These are phyloP conservation scores for Juncus effusus DNA, from an alignment of 176 grass and related monocot genomes.

Conservation along the genomic window DNA sequence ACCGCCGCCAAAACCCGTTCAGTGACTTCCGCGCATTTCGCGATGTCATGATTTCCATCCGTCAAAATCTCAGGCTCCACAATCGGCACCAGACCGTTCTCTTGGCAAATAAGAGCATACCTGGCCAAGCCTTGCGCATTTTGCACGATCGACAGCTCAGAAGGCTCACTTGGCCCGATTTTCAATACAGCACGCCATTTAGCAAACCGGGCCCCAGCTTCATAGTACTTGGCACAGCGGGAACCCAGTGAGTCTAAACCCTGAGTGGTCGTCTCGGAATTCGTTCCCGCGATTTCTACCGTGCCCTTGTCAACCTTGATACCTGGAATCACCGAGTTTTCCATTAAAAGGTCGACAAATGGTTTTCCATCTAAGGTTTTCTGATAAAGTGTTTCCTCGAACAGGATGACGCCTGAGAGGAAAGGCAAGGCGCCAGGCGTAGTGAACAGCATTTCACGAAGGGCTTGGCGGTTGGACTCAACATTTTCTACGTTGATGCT, in stretches of 20 bases:
- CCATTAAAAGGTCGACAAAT: slow-evolving; percentile 68
- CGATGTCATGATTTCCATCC: slow-evolving; percentile 69
- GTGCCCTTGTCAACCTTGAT: slow-evolving; percentile 99
- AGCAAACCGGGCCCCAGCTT: slow-evolving; percentile 79
- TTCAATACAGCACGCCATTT: slow-evolving; percentile 96
- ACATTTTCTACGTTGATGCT: slow-evolving; percentile 97
- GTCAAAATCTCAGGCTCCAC: slow-evolving; percentile 96
- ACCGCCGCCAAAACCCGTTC: slow-evolving; percentile 72
- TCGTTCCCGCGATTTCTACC: slow-evolving; percentile 69
- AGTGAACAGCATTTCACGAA: slow-evolving; percentile 81
- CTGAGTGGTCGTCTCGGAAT: slow-evolving; percentile 78
- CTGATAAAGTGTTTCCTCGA: slow-evolving; percentile 96
- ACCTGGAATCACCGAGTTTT: slow-evolving; percentile 52
- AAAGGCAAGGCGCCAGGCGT: slow-evolving; percentile 42
- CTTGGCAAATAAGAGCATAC: slow-evolving; percentile 84
- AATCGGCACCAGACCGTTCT: slow-evolving; percentile 83
- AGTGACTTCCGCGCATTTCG: slow-evolving; percentile 61
- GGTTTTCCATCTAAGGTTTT: slow-evolving; percentile 43
- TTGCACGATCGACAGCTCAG: slow-evolving; percentile 65
- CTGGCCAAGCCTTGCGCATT: slow-evolving; percentile 83
- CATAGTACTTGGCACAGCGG: slow-evolving; percentile 69
- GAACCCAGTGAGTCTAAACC: slow-evolving; percentile 72
- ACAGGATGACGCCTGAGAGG: slow-evolving; percentile 89
- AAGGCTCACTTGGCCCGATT: slow-evolving; percentile 60
- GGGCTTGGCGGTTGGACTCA: slow-evolving; percentile 81